phyloP scores from a whole-genome alignment of 768 basidiomycete species.

The Aureoboletus auriporus region DNA sequence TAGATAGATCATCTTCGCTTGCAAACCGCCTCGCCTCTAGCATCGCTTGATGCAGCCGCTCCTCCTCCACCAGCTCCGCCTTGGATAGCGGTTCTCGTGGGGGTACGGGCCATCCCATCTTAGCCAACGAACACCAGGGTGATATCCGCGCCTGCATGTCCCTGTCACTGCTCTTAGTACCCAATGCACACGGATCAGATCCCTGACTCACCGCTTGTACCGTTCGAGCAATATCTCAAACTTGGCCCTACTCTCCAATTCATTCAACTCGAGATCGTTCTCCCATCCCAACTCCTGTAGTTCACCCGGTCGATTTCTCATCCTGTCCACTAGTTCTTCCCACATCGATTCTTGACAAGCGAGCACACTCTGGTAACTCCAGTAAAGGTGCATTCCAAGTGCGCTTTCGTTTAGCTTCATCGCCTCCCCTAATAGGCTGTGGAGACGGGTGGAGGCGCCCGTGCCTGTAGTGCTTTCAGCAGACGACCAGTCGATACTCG shows the following conservation, averaged over 20 bases:
- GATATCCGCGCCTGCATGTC: slow-evolving; percentile 65
- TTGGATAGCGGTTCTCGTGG: slow-evolving; percentile 60
- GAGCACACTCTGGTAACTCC: slow-evolving; percentile 56
- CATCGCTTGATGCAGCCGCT: slow-evolving; percentile 57
- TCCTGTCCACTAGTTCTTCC: slow-evolving; percentile 64
- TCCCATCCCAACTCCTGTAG: slow-evolving; percentile 66
- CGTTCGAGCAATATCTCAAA: slow-evolving; percentile 59
- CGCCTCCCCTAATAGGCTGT: slow-evolving; percentile 41
- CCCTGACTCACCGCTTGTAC: slow-evolving; percentile 45
- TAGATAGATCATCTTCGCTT: slow-evolving; percentile 47
- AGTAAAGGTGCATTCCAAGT: slow-evolving; percentile 67
- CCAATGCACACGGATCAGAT: not conserved
- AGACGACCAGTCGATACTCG: slow-evolving; percentile 44
- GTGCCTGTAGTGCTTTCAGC: slow-evolving; percentile 39
- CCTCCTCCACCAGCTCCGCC: slow-evolving; percentile 67
- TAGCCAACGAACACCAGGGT: slow-evolving; percentile 59
- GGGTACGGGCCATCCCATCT: slow-evolving; percentile 57
- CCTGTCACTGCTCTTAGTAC: slow-evolving; percentile 29
- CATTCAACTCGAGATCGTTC: slow-evolving; percentile 57
- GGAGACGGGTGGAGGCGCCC: slow-evolving; percentile 29
- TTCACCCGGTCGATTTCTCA: slow-evolving; percentile 52
- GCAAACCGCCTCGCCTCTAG: slow-evolving; percentile 52
- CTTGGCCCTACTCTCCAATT: slow-evolving; percentile 50
- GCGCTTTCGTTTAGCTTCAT: slow-evolving; percentile 52
- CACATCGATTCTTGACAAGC: slow-evolving; percentile 75